Conservation (phyloP, 805 yeast species). For the Yamadazyma insecticola region DNA sequence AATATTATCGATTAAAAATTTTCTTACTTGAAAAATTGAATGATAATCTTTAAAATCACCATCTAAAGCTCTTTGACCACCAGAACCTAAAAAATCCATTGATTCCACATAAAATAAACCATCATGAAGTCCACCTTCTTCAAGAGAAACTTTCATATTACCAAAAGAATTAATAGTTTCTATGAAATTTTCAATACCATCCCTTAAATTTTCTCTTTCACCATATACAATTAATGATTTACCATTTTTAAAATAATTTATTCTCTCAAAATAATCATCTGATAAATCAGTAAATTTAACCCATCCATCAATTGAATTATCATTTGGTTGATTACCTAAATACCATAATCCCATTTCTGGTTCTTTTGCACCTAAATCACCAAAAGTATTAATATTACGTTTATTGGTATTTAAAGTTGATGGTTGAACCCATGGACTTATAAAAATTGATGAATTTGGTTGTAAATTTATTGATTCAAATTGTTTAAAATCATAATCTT, state of each 20-base stretch:
- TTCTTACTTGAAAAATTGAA: too few relatives aligned
- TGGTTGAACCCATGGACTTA: conserved; percentile 37
- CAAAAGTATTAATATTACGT: conserved; percentile 13
- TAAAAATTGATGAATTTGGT: conserved; percentile 23
- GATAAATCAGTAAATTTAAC: conserved; percentile 20
- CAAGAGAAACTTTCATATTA: conserved; percentile 16
- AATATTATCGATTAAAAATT: too few relatives aligned
- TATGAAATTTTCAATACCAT: conserved; percentile 23
- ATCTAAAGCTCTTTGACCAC: conserved; percentile 16
- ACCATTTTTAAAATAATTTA: conserved; percentile 19
- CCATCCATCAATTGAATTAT: conserved; percentile 8
- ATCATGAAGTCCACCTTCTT: conserved; percentile 33
- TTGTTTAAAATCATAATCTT: conserved; percentile 8
- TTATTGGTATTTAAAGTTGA: conserved; percentile 18
- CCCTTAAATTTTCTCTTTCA: conserved; percentile 28
- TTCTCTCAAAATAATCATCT: conserved; percentile 20
- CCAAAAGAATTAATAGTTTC: conserved; percentile 16
- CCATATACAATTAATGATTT: conserved; percentile 24
- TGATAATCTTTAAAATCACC: conserved; percentile 22
- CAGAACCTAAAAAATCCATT: conserved; percentile 23
- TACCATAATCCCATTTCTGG: conserved; percentile 29
- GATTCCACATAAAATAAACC: conserved; percentile 30
- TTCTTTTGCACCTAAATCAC: conserved; percentile 29
- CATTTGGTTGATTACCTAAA: conserved; percentile 14
- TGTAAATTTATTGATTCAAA: conserved; percentile 13